Conservation (phyloP, 1,284 basidiomycete genomes). For the Porogramme epimiltina region DNA sequence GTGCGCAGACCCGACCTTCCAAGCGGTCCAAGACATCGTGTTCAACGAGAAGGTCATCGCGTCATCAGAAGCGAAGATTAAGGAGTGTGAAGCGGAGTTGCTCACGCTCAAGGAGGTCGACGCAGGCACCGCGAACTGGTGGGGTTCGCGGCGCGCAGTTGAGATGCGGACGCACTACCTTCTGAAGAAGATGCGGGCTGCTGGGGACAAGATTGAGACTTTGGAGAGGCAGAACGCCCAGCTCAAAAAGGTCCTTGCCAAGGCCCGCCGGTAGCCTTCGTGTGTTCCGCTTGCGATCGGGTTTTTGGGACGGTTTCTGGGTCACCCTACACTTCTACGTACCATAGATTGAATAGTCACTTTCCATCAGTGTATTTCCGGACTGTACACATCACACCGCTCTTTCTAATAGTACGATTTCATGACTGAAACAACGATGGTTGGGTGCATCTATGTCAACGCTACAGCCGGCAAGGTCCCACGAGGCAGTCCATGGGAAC, state of each 20-base stretch:
- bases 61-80: constrained; percentile 66
- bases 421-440: too few species aligned
- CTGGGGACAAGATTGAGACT: constrained; percentile 65
- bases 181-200: constrained; percentile 72
- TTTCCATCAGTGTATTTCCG: too few species aligned
- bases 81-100: constrained; percentile 79
- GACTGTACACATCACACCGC: too few species aligned
- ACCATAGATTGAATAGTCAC: too few species aligned
- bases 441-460: too few species aligned
- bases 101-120: constrained; percentile 64
- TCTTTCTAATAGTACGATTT: too few species aligned
- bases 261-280: background rate
- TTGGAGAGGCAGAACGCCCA: constrained; percentile 72
- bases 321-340: too few species aligned
- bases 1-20: constrained; percentile 72
- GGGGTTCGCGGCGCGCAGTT: constrained; percentile 54
- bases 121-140: constrained; percentile 46
- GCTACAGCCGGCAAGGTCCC: too few species aligned
- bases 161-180: constrained; percentile 68
- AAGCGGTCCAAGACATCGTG: constrained; percentile 80
- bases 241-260: constrained; percentile 57
- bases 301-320: too few species aligned
- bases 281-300: background rate
- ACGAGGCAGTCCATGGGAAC: too few species aligned
- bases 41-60: constrained; percentile 78